Base-by-base conservation (phyloP, 495 filamentous ascomycete species). In the Ramalina intermedia region DNA sequence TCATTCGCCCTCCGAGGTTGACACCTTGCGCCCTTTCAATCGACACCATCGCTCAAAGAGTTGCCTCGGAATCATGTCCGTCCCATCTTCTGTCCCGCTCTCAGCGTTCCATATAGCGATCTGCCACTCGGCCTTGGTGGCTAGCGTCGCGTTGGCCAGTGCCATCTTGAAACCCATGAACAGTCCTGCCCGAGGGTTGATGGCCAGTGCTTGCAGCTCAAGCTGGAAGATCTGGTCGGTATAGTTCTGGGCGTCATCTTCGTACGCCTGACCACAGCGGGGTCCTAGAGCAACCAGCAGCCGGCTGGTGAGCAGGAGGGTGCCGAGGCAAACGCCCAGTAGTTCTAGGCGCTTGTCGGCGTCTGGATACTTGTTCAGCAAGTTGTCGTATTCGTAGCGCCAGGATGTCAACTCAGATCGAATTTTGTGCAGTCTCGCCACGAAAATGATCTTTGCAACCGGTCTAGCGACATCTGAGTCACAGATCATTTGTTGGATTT, bases 401-500 rank as follows among this genome's bases (percentile, higher is more conserved):
- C 36, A 46, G 26, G 2, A 13, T 26, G 7, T 5, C 3, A 37
- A 16, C 18, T 20, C 39, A 20, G 21, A 11, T 36, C 35, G 17
- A 20, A 37, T 13, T 27, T 11, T 4, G 13, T 27, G 14, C 4
- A 40, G 14, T 23, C 29, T 12, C 18, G 36, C 7, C 3, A 24
- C 21, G 27, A 40, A 5, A 18, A 7, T 7, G 20, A 44, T 18
- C n/a, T 1, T 21, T 6, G 23, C 12, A 47, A 12, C 4, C 6
- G n/a, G 23, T 13, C 12, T 35, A 2, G n/a, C 23, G 17, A 17
- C 17, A 11, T 42, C 14, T 9, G 37, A 4, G 5, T 20, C 12
- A 23, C 43, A 52, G 29, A 60, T 39, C 1, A 58, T 27, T 17
- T 46, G 46, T 18, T 52, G 52, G 17, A 55, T 46, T 1, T 50